These are phyloP conservation scores for Seiridium cupressi DNA, from an alignment of 2,329 filamentous ascomycete species.

Conservation along the genomic window DNA sequence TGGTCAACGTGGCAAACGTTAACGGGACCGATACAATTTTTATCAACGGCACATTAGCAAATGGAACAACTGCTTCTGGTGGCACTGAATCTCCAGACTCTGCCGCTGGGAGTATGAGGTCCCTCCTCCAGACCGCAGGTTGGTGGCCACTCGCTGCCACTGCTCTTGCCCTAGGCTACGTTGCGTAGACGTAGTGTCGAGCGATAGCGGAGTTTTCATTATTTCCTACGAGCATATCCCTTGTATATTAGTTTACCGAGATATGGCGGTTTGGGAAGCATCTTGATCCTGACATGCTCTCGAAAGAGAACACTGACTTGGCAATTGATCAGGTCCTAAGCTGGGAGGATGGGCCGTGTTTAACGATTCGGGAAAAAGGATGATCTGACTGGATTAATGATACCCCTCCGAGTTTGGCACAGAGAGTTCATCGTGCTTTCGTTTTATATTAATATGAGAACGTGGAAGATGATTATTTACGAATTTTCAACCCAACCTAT, in stretches of 20 bases:
- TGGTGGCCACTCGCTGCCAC: constrained; percentile 49
- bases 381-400: not conserved
- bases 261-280: not conserved
- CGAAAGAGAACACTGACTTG: no score
- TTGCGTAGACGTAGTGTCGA: constrained; percentile 27
- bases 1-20: constrained; percentile 61
- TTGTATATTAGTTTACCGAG: not conserved
- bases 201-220: not conserved
- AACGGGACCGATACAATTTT: constrained; percentile 65
- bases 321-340: not conserved
- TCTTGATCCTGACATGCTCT: not conserved
- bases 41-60: constrained; percentile 73
- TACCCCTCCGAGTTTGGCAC: not conserved
- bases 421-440: not conserved
- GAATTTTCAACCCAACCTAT: no score
- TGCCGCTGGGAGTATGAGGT: constrained; percentile 29
- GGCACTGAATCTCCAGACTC: constrained; percentile 38
- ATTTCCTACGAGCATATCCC: not conserved
- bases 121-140: constrained; percentile 37
- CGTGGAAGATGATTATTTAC: no score
- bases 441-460: not conserved
- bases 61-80: constrained; percentile 57
- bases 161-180: constrained; percentile 42
- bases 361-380: not conserved
- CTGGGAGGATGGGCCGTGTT: not conserved